Evolutionary conservation across 441 rosid species (phyloP).

Genomic region (Euphorbia corollata): DNA sequence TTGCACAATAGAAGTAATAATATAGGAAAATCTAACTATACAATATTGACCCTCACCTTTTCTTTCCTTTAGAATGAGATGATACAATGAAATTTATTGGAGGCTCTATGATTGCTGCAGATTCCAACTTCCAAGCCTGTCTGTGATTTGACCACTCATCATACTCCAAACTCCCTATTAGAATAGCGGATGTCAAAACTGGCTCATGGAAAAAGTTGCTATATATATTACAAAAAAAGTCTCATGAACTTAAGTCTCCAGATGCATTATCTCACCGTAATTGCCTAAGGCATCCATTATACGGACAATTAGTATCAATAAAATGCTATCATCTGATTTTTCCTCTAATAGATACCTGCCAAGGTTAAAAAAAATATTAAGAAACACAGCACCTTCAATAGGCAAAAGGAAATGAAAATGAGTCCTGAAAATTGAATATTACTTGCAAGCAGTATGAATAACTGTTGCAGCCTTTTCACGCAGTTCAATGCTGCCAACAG

Average conservation of each 20-base stretch:
- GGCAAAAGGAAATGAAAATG: slow-evolving; percentile 10
- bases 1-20: slow-evolving; percentile 14
- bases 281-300: slow-evolving; percentile 96
- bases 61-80: slow-evolving; percentile 82
- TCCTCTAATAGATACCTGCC: slow-evolving; percentile 81
- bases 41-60: slow-evolving; percentile 47
- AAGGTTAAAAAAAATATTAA: slow-evolving; percentile 25
- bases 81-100: slow-evolving; percentile 83
- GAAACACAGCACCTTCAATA: slow-evolving; percentile 15
- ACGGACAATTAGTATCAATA: slow-evolving; percentile 79
- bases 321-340: slow-evolving; percentile 98
- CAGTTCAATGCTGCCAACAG: slow-evolving; percentile 74
- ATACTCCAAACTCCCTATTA: slow-evolving; percentile 87
- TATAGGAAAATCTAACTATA: slow-evolving; percentile 16
- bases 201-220: slow-evolving; percentile 7
- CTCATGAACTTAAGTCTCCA: slow-evolving; percentile 20
- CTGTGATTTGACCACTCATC: slow-evolving; percentile 98
- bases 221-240: slow-evolving; percentile 9
- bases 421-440: slow-evolving; percentile 35
- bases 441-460: slow-evolving; percentile 88
- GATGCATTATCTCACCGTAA: slow-evolving; percentile 53
- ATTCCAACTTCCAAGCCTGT: slow-evolving; percentile 99
- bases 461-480: slow-evolving; percentile 88
- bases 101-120: slow-evolving; percentile 96
- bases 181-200: slow-evolving; percentile 15